Evolutionary conservation across 441 rosid genomes (phyloP), one percentile per base, ranked within the genome.

Genomic region (Cnidoscolus chayamansa): DNA sequence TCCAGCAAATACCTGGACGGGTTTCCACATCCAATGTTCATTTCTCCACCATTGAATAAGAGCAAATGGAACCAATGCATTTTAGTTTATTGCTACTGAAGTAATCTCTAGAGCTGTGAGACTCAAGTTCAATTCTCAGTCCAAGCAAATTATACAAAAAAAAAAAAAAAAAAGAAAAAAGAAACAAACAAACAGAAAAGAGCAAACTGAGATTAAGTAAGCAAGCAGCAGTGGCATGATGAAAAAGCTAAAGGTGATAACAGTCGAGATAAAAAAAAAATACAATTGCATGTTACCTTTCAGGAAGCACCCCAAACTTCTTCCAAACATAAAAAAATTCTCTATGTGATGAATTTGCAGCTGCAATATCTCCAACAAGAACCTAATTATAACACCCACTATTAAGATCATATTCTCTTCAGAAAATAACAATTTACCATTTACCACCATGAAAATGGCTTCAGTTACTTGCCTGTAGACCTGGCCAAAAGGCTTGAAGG

Each of bases 401-500:
- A 74, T 68, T 56, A 71, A 78, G 75, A 76, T 62, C 72, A 77
- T 71, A 77, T 30, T 72, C 72, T 64, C 51, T 51, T 65, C 49
- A 58, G 43, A 25, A 65, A 60, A 32, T 66, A 66, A 53, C 7
- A 53, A 32, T 47, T 51, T 63, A 50, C 30, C 72, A 65, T 30
- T 51, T 1, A 4, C 15, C 55, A 73, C 72, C 88, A 86, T 86
- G 89, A 58, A 88, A 80, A 76, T 54, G 68, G 68, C 70, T 77
- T 63, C 68, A 77, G 40, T 74, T 61, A 75, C 82, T 73, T 81
- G 83, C 98, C 90, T 94, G 98, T 60, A 94, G 85, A 75, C 98
- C 97, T 53, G 98, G 98, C 98, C 98, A 94, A 83, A 94, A 94
- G 67, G 98, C 97, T 86, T 94, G 98, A 80, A 91, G 97, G 83